Percentiles rank a stretch among this genome's conserved stretches.
Evolutionary conservation across 805 yeast species (phyloP).

Genomic region (Candida chilensis): DNA sequence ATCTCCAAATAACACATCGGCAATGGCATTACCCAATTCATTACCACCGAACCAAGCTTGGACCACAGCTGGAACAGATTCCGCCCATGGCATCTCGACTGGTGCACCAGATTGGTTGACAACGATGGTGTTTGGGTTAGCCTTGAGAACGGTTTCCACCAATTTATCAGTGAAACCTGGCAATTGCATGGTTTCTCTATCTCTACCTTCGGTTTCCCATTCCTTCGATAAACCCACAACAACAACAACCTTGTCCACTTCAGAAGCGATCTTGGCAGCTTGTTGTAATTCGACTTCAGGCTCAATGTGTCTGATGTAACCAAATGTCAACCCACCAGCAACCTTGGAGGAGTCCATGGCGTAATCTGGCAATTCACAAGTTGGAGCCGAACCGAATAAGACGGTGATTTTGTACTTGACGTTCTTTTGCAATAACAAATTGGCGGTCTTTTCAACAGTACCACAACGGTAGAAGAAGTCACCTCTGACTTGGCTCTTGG

Average conservation of each 20-base stretch:
- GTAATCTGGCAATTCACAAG: constrained; percentile 4
- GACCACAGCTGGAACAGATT: constrained; percentile 11
- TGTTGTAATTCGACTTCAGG: neutral
- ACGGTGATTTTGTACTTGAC: constrained; percentile 15
- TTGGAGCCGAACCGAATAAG: constrained; percentile 22
- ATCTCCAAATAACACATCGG: constrained; percentile 26
- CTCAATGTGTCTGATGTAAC: neutral
- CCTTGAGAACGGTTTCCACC: constrained; percentile 14
- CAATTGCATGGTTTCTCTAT: constrained; percentile 18
- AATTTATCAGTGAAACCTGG: constrained; percentile 18
- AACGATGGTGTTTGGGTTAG: constrained; percentile 17
- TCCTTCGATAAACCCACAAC: constrained; percentile 19
- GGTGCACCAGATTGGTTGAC: constrained; percentile 26
- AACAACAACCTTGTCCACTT: constrained; percentile 19
- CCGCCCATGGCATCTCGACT: constrained; percentile 19
- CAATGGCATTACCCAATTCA: constrained; percentile 24
- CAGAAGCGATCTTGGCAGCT: constrained; percentile 18
- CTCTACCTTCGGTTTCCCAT: constrained; percentile 24
- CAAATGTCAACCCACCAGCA: neutral
- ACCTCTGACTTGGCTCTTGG: constrained; percentile 22
- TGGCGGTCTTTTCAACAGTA: constrained; percentile 21
- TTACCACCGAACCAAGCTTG: constrained; percentile 26
- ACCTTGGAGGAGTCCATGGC: neutral
- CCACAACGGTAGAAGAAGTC: constrained; percentile 28
- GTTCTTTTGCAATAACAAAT: constrained; percentile 15